Percentiles rank a stretch among this genome's conserved stretches.
Evolutionary conservation across 2,329 filamentous ascomycete species (phyloP).

Genomic region (Aspergillus sp.): DNA sequence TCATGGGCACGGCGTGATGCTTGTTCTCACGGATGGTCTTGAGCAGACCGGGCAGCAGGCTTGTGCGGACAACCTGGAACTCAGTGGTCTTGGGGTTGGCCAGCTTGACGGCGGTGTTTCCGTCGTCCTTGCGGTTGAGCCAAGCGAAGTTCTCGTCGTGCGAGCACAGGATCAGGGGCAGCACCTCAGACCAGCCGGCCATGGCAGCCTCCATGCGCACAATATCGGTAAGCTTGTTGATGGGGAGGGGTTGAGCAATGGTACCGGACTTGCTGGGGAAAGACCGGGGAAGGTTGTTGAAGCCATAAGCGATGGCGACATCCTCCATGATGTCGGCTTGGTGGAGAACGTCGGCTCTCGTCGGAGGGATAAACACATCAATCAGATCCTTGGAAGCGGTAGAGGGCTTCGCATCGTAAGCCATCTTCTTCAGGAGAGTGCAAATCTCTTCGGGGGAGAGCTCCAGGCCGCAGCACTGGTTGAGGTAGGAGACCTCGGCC

Average conservation of each 20-base stretch:
- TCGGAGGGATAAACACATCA: constrained; percentile 81
- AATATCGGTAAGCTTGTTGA: constrained; percentile 95
- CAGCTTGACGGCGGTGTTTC: constrained; percentile 76
- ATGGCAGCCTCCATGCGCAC: constrained; percentile 86
- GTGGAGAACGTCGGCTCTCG: constrained; percentile 90
- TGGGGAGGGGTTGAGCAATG: constrained; percentile 78
- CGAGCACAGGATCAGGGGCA: constrained; percentile 94
- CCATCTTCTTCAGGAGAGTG: constrained; percentile 84
- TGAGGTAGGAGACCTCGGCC: constrained; percentile 90
- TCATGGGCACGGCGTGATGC: constrained; percentile 82
- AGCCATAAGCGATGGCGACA: constrained; percentile 92
- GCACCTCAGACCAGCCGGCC: constrained; percentile 93
- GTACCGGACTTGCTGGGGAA: constrained; percentile 85
- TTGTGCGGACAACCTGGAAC: constrained; percentile 90
- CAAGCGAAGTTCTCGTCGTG: constrained; percentile 98
- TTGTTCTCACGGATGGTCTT: constrained; percentile 96
- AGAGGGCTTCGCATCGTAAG: constrained; percentile 77
- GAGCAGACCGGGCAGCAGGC: constrained; percentile 78
- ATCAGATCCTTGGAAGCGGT: constrained; percentile 68
- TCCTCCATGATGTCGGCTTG: constrained; percentile 99
- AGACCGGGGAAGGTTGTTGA: constrained; percentile 88
- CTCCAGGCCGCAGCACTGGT: constrained; percentile 81
- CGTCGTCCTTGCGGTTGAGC: constrained; percentile 88
- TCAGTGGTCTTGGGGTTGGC: constrained; percentile 92
- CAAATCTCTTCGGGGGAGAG: constrained; percentile 75